A percentile compares a stretch with the other conserved stretches of the same genome.
Evolutionary conservation across 768 basidiomycete species (phyloP).

Genomic region (Solioccasus polychromus): DNA sequence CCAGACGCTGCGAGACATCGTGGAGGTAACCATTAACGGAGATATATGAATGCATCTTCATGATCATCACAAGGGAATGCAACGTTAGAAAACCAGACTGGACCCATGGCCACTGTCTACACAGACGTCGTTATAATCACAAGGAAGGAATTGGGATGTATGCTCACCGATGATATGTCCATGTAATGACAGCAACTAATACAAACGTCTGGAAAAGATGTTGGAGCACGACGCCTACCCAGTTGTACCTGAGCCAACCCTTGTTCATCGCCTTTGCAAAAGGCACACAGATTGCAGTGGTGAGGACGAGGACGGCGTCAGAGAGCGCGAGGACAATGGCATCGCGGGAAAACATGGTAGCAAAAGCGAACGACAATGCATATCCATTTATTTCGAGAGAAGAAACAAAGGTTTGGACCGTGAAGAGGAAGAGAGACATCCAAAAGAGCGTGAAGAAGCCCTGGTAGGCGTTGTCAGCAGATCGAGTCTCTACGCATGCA

Average conservation of each 20-base stretch:
- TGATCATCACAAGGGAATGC: slow-evolving; percentile 86
- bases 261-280: slow-evolving; percentile 75
- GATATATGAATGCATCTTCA: slow-evolving; percentile 97
- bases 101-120: slow-evolving; percentile 97
- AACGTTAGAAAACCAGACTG: slow-evolving; percentile 88
- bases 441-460: slow-evolving; percentile 97
- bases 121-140: neutral
- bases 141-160: neutral
- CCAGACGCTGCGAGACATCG: slow-evolving; percentile 44
- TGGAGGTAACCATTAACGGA: slow-evolving; percentile 84
- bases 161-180: slow-evolving; percentile 83
- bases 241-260: slow-evolving; percentile 81
- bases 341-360: slow-evolving; percentile 83
- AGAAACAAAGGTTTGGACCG: slow-evolving; percentile 71
- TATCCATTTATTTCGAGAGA: slow-evolving; percentile 78
- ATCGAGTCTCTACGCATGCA: neutral
- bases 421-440: slow-evolving; percentile 82
- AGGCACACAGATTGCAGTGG: slow-evolving; percentile 76
- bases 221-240: slow-evolving; percentile 73
- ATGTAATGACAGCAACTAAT: slow-evolving; percentile 71
- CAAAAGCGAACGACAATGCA: slow-evolving; percentile 77
- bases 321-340: slow-evolving; percentile 78
- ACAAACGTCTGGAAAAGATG: slow-evolving; percentile 75
- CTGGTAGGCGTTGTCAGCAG: slow-evolving; percentile 34
- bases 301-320: slow-evolving; percentile 76